Conservation (phyloP, 2,329 filamentous ascomycete genomes). For the Ploettnerulaceae sp. region DNA sequence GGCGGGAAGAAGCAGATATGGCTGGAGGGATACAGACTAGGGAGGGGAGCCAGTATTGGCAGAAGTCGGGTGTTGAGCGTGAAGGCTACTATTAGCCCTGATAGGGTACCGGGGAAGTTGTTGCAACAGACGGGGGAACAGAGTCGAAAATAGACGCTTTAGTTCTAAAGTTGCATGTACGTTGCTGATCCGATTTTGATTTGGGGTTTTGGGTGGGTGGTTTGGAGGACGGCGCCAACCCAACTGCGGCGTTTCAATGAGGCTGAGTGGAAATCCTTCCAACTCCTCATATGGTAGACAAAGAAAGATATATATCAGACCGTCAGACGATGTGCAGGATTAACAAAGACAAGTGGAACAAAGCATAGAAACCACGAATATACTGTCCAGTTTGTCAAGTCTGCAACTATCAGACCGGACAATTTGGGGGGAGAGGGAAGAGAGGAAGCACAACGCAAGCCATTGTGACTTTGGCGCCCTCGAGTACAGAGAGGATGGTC, state of each 20-base stretch:
- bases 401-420: conserved; percentile 4
- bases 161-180: conserved; percentile 19
- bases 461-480: conserved; percentile 15
- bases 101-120: conserved; percentile 21
- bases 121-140: conserved; percentile 15
- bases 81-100: conserved; percentile 12
- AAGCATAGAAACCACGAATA: conserved; percentile 1
- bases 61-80: conserved; percentile 15
- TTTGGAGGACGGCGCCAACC: neutral
- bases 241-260: conserved; percentile 17
- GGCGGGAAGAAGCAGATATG: conserved; percentile 24
- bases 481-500: conserved; percentile 2
- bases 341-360: conserved; percentile 4
- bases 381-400: no score
- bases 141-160: conserved; percentile 31
- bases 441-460: no score
- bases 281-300: neutral
- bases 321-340: conserved; percentile 6
- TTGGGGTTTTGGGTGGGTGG: neutral
- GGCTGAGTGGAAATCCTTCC: conserved; percentile 15
- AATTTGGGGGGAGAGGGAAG: conserved; percentile 7
- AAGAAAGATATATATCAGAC: conserved; percentile 3
- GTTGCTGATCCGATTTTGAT: conserved; percentile 2
- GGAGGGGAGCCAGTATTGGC: conserved; percentile 15
- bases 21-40: conserved; percentile 18